Evolutionary conservation across 495 filamentous ascomycete genomes (phyloP), one percentile per base, ranked within the genome.

Genomic region (Cryomyces antarcticus): DNA sequence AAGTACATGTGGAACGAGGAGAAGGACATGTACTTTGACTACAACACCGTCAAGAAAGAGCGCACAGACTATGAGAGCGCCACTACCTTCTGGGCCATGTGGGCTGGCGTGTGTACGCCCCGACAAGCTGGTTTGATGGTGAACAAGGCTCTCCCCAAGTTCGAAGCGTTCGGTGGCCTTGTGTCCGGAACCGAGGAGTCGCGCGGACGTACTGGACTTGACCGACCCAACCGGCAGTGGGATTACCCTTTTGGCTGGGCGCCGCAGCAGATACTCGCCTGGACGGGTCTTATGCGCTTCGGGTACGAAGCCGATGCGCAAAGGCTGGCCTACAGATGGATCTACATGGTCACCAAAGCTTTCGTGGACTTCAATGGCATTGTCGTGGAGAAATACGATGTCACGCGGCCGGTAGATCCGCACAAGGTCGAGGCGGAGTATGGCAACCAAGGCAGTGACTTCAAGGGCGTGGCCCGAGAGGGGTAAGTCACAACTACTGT

Each of bases 171-270:
- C 46, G 89, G 89, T 30, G 89, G 89, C 7, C 66, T 97, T n/a
- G 74, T 88, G 3, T 85, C 83, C 0, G 86, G 84, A 27, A 93
- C 88, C 0, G 72, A 92, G 57, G 68, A 81, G 56, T 88, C 81
- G 28, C 80, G 89, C 28, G 89, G 89, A 13, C 66, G 64, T 7
- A 67, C 94, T 44, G 75, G 77, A 10, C 53, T 93, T n/a, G 72
- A 81, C 49, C 70, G 84, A 9, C 89, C 89, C 3, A 94, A 93
- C 51, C 73, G 86, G 31, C 89, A 97, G 58, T 97, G 89, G 89
- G 89, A 97, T 57, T 97, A 86, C 56, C 89, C 89, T 1, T 93
- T 85, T 56, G 89, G 89, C 38, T 97, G 89, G 89, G 88, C 89
- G 13, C 89, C 89, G 7, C 89, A 97, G 67, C 89, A 97, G 64